These are phyloP conservation scores for Zoysia pacifica DNA, from an alignment of 176 grass and related monocot genomes.

Conservation along the genomic window DNA sequence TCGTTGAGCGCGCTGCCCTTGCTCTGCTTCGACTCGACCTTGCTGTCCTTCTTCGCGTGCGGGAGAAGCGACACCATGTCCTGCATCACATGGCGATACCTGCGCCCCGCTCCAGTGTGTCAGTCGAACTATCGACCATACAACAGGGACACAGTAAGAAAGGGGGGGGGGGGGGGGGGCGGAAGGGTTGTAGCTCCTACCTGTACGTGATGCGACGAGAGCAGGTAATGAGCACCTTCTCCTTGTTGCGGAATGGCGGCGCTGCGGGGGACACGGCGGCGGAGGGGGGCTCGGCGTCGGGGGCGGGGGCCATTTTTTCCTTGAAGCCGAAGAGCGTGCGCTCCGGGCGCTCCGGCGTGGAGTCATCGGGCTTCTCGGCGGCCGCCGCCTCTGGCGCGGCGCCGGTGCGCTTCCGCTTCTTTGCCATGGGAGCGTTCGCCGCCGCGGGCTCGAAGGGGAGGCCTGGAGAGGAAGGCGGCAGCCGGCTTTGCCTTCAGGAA, in stretches of 20 bases:
- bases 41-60: slow-evolving; percentile 94
- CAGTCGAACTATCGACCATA: background rate
- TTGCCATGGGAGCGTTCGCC: slow-evolving; percentile 55
- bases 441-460: background rate
- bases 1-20: slow-evolving; percentile 80
- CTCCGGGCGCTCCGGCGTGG: slow-evolving; percentile 47
- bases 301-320: slow-evolving; percentile 27
- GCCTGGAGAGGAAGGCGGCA: background rate
- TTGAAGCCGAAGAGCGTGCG: slow-evolving; percentile 82
- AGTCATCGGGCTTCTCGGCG: slow-evolving; percentile 48
- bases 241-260: slow-evolving; percentile 66
- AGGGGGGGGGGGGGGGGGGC: no score
- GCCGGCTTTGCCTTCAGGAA: background rate
- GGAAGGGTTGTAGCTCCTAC: slow-evolving; percentile 25
- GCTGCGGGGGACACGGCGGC: background rate
- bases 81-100: slow-evolving; percentile 89
- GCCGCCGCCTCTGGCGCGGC: background rate
- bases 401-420: slow-evolving; percentile 69
- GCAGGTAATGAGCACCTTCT: slow-evolving; percentile 91
- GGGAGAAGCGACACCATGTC: slow-evolving; percentile 76
- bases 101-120: slow-evolving; percentile 9
- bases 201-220: slow-evolving; percentile 85
- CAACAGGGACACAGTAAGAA: background rate
- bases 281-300: slow-evolving; percentile 5
- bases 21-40: slow-evolving; percentile 89